Percentiles rank a stretch among this genome's conserved stretches.
These are phyloP conservation scores for Colletotrichum abscissum DNA, from an alignment of 2,329 filamentous ascomycete species.

Conservation along the genomic window DNA sequence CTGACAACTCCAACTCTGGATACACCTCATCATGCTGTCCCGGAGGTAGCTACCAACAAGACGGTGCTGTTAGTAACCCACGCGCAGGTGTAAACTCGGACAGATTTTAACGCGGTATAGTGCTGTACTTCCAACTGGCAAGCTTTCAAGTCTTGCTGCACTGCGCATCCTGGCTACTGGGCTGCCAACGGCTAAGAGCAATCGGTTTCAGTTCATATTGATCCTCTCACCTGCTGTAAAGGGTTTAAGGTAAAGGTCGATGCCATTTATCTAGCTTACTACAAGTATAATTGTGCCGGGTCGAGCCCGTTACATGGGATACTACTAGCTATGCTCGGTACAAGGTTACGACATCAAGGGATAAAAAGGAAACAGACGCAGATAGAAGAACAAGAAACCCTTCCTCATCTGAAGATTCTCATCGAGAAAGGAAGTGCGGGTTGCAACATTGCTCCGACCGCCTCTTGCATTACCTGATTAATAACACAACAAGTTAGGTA, in stretches of 20 bases:
- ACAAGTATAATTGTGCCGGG: not conserved
- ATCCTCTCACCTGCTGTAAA: no score
- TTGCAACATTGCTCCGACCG: not conserved
- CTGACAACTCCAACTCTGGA: slow-evolving; percentile 12
- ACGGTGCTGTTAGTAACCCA: not conserved
- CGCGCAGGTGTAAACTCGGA: not conserved
- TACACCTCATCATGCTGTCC: slow-evolving; percentile 18
- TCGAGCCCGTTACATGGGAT: not conserved
- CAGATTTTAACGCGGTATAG: not conserved
- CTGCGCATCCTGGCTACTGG: not conserved
- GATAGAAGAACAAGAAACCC: not conserved
- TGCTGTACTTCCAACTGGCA: slow-evolving; percentile 7
- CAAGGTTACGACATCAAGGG: not conserved
- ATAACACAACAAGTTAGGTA: no score
- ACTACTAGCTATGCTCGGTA: not conserved
- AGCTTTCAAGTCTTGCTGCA: slow-evolving; percentile 1
- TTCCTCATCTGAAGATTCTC: not conserved
- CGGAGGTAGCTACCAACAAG: not conserved
- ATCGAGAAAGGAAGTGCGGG: not conserved
- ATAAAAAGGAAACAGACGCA: not conserved
- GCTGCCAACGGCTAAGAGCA: not conserved
- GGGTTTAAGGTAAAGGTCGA: no score
- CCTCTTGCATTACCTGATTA: not conserved
- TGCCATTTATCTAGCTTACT: no score
- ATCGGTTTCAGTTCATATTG: no score